Base-by-base conservation (phyloP, 83 land plant genomes). In the Isoetes engelmannii region DNA sequence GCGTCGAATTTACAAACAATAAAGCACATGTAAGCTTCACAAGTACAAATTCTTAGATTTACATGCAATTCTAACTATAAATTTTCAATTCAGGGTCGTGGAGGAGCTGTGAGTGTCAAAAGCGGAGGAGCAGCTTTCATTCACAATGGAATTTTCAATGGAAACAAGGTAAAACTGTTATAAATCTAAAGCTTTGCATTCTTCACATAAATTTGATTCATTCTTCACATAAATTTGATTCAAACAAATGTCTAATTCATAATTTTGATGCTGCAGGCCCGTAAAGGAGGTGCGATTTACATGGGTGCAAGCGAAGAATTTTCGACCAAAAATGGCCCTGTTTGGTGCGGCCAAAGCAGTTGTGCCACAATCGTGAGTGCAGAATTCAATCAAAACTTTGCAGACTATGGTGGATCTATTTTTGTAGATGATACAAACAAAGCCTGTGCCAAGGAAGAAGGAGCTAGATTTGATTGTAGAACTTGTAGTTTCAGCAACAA, bases 291-390 rank as follows among this genome's bases (percentile, higher is more conserved):
- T 7, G 62, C 62, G 0, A 37, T 59, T 8, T 59, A 18, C 4
- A 37, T 59, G 62, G 62, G 62, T 3, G 18, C 62, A 20, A 59
- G 62, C 62, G 28, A 59, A 18, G 62, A 59, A 20, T 59, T 59
- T 19, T 42, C 62, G 61, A 5, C 61, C 18, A 51, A 51, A 9
- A 59, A 59, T 12, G 62, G 28, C 12, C 9, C 20, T 0, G 19
- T 4, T 18, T 12, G 0, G 19, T 59, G 62, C 28, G 62, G 28
- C 18, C 62, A 18, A 18, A 59, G 28, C 62, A 59, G 62, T 42
- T 59, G 62, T 42, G 28, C 62, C 18, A 59, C 62, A 7, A 18
- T 59, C 28, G 12, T 59, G 0, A 59, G 28, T 18, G 19, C 20
- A 8, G 62, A 59, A 37, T 59, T 59, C 20, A 12, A 0, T 59